Evolutionary conservation across 2,329 filamentous ascomycete species (phyloP), one percentile per base, ranked within the genome.

Genomic region (Apiospora aurea): DNA sequence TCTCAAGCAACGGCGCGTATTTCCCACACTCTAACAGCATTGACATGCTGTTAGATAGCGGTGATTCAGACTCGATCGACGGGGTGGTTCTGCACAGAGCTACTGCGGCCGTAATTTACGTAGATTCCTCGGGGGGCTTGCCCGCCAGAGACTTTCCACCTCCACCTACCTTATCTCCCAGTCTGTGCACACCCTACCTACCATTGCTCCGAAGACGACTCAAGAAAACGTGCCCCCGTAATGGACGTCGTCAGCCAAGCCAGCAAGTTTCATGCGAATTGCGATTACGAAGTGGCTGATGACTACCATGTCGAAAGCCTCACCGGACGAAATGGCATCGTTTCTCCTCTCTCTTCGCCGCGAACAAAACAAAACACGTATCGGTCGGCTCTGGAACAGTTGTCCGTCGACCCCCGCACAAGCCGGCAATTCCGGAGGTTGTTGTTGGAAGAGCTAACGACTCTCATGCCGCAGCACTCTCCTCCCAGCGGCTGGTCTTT

Each of bases 1-100:
- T 64, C 57, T 41, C 34, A 64, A 21, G 34, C 57, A 64, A 24
- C 57, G 57, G 57, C 34, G 57, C 57, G 57, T 34, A 64, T 64
- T 41, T 34, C 57, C 21, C 18, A n/a, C 34, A 41, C 57, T n/a
- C 57, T 64, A 41, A 41, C 29, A 41, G 34, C 57, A 64, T 64
- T 64, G 57, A 64, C 57, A 11, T 10, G 53, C 34, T 41, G 34
- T 24, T 38, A 24, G 29, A 38, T 41, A 8, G 47, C 24, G 4
- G n/a, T 41, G 34, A 41, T 14, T 64, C 57, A 64, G 34, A 5
- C 57, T 64, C 1, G 57, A n/a, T 10, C 57, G n/a, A 13, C 47
- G n/a, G n/a, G 49, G 4, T 10, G 34, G 14, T 3, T 38, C 2
- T 38, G 29, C 26, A 34, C 53, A 34, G 26, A 61, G 53, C 18